Conservation (phyloP, 495 filamentous ascomycete genomes). For the Glarea lozoyensis region DNA sequence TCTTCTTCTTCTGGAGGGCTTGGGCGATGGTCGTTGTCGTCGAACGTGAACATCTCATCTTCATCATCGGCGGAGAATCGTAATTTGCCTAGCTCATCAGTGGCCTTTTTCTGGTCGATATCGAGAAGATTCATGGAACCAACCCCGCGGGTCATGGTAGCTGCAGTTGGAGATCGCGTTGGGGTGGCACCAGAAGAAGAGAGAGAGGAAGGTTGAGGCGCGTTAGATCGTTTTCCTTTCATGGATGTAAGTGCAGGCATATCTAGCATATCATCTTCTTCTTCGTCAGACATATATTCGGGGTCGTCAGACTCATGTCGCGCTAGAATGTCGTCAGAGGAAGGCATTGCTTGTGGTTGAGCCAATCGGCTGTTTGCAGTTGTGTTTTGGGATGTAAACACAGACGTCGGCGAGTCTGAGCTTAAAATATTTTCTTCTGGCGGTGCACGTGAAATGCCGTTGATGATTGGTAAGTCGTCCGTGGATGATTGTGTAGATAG, state of each 20-base stretch:
- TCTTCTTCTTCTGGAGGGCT: conserved; percentile 1
- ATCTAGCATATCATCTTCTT: conserved; percentile 22
- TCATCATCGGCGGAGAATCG: conserved; percentile 12
- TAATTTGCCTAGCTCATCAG: conserved; percentile 5
- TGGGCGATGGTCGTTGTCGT: conserved; percentile 7
- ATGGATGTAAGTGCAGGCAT: conserved; percentile 22
- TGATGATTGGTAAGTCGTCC: conserved; percentile 1
- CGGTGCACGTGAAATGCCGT: background rate
- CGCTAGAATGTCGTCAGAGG: background rate
- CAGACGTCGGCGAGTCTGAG: too few species aligned
- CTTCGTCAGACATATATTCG: conserved; percentile 7
- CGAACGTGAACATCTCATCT: conserved; percentile 17
- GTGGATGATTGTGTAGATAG: background rate
- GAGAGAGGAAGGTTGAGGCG: background rate
- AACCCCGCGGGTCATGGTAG: background rate
- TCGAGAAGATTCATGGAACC: conserved; percentile 1
- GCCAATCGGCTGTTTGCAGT: background rate
- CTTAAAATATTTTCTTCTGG: too few species aligned
- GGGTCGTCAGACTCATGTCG: background rate
- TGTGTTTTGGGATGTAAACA: background rate
- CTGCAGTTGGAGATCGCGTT: conserved; percentile 4
- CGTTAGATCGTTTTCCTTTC: conserved; percentile 13
- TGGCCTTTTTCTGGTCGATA: conserved; percentile 1
- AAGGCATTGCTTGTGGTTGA: background rate
- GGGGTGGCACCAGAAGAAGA: background rate